A percentile compares a stretch with the other conserved stretches of the same genome.
These are phyloP conservation scores for Pyricularia sp. DNA, from an alignment of 2,329 filamentous ascomycete species.

Conservation along the genomic window DNA sequence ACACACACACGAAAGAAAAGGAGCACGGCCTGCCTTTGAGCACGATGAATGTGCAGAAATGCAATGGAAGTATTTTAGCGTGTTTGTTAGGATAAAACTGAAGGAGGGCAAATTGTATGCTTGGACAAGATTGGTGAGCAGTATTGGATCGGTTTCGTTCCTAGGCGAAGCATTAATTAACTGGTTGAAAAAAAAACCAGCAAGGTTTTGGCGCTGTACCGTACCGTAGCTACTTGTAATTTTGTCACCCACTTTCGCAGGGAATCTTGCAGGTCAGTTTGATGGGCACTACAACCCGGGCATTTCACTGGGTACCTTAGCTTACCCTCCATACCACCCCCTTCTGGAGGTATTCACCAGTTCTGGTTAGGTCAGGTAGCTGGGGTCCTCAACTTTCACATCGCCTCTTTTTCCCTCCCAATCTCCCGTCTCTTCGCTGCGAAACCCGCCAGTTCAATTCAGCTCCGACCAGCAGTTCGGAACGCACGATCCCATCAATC, in stretches of 20 bases:
- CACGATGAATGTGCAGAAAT: neutral
- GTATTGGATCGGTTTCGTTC: neutral
- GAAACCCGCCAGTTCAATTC: conserved; percentile 1
- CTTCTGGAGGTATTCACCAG: neutral
- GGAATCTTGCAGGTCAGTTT: neutral
- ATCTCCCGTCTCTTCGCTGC: conserved; percentile 2
- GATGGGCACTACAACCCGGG: neutral
- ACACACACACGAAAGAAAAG: neutral
- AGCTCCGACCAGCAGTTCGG: neutral
- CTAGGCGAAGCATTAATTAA: neutral
- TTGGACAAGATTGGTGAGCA: neutral
- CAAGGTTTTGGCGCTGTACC: neutral
- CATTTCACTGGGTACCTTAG: neutral
- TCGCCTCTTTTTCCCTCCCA: conserved; percentile 4
- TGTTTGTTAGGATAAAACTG: neutral
- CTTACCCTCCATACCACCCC: neutral
- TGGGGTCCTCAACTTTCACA: conserved; percentile 1
- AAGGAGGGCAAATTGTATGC: neutral
- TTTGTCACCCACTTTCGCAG: neutral
- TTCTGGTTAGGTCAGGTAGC: neutral
- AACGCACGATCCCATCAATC: conserved; percentile 2
- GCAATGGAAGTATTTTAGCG: neutral
- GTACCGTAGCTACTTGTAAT: neutral
- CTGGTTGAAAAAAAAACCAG: neutral
- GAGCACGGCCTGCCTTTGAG: neutral